These are phyloP conservation scores for Pleurotus cornucopiae DNA, from an alignment of 768 basidiomycete species.

Conservation along the genomic window DNA sequence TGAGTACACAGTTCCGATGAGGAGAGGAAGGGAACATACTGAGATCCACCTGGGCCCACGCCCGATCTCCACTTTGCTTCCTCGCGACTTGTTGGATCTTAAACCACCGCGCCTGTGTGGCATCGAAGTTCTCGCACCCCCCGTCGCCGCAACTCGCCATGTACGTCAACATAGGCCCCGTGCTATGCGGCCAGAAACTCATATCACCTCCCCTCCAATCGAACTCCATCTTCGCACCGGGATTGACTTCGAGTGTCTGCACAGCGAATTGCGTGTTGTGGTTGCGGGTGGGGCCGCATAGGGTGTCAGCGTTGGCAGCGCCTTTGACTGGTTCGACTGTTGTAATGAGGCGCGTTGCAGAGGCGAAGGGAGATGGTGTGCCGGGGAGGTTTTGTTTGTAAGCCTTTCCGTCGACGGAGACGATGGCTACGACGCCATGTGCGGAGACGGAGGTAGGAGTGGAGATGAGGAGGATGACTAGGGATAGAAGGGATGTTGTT, in stretches of 20 bases:
- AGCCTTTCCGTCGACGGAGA: constrained; percentile 35
- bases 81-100: constrained; percentile 58
- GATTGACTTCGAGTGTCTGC: constrained; percentile 52
- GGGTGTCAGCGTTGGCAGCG: constrained; percentile 48
- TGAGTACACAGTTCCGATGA: not conserved
- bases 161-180: constrained; percentile 72
- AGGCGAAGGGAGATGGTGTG: not conserved
- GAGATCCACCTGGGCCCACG: constrained; percentile 52
- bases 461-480: not conserved
- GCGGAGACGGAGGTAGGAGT: constrained; percentile 16
- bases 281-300: constrained; percentile 47
- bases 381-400: constrained; percentile 32
- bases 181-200: constrained; percentile 47
- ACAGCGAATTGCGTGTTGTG: constrained; percentile 38
- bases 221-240: constrained; percentile 53
- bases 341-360: constrained; percentile 34
- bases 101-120: constrained; percentile 64
- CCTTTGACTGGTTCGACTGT: constrained; percentile 43
- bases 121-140: constrained; percentile 57
- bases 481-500: not conserved
- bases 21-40: constrained; percentile 30
- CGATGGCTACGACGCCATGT: constrained; percentile 37
- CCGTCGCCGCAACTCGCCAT: constrained; percentile 59
- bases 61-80: constrained; percentile 23
- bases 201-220: constrained; percentile 43